Evolutionary conservation across 495 filamentous ascomycete genomes (phyloP).

Genomic region (Daldinia decipiens): DNA sequence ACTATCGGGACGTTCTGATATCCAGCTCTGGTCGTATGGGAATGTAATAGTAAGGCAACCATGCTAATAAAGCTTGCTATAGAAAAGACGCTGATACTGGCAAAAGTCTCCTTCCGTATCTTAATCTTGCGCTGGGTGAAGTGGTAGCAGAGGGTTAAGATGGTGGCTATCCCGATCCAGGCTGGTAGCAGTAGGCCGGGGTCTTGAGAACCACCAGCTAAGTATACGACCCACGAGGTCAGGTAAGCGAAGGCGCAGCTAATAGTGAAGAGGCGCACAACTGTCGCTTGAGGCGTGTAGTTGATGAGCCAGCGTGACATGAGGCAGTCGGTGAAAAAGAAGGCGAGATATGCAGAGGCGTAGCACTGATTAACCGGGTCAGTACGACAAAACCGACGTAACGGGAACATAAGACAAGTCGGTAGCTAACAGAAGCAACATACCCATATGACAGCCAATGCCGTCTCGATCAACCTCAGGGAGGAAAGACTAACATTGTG

Average conservation of each 20-base stretch:
- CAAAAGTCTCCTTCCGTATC: slow-evolving; percentile 82
- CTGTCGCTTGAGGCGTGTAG: slow-evolving; percentile 85
- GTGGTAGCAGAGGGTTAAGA: slow-evolving; percentile 81
- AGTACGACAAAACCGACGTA: neutral
- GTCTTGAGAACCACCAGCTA: slow-evolving; percentile 78
- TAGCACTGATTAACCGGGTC: slow-evolving; percentile 66
- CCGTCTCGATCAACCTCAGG: slow-evolving; percentile 77
- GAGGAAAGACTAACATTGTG: slow-evolving; percentile 40
- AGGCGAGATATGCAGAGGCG: slow-evolving; percentile 85
- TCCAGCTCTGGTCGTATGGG: slow-evolving; percentile 63
- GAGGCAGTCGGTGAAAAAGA: slow-evolving; percentile 90
- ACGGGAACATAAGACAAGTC: neutral
- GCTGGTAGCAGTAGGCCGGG: slow-evolving; percentile 82
- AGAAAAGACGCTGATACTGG: slow-evolving; percentile 79
- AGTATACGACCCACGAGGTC: slow-evolving; percentile 80
- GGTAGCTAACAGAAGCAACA: slow-evolving; percentile 46
- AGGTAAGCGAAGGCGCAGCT: slow-evolving; percentile 82
- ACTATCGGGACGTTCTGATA: slow-evolving; percentile 45
- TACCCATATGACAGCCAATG: slow-evolving; percentile 86
- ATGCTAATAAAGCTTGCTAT: slow-evolving; percentile 80
- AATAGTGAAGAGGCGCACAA: slow-evolving; percentile 83
- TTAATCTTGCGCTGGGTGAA: slow-evolving; percentile 82
- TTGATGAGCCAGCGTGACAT: slow-evolving; percentile 94
- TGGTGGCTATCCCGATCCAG: slow-evolving; percentile 86
- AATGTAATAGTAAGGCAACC: slow-evolving; percentile 72